Evolutionary conservation across 768 basidiomycete genomes (phyloP), one percentile per base, ranked within the genome.

Genomic region (Galerina marginata): DNA sequence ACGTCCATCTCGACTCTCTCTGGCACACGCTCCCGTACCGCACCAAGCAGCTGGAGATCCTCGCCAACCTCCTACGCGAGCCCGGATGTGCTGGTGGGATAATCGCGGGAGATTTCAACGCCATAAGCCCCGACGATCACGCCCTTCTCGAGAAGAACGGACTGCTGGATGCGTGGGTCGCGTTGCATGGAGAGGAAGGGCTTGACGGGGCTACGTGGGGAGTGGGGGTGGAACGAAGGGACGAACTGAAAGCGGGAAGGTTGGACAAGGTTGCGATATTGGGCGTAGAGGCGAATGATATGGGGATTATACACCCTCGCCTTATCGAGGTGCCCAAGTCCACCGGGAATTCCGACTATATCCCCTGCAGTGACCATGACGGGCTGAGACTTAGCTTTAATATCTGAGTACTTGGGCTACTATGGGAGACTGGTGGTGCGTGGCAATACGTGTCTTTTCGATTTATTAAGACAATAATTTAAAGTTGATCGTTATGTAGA

Each of bases 31-130:
- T 44, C 55, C 61, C 2, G 49, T 0, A 54, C 58, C 77, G 77
- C 43, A 42, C 64, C 40, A 44, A 61, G 60, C 77, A 77, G 73
- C 66, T 81, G 62, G 39, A 71, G 50, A 64, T 73, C 7, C 69
- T 79, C 9, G 73, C 72, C 29, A 39, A 61, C 67, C 23, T 79
- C 67, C 75, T 80, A 54, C 76, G 72, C 67, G 79, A 80, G 73
- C 67, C 70, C 4, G 71, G 77, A 67, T 78, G 78, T 69, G 44
- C 70, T 51, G 73, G 77, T 29, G 77, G 80, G 2, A n/a, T 81
- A 54, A 76, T 81, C 44, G 80, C 77, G n/a, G 79, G 80, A n/a
- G 79, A 81, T 72, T 80, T 81, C 74, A 79, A 80, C 65, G 75
- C 81, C 36, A 75, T 79, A 67, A 59, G 58, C 64, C 71, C 75